phyloP scores from a whole-genome alignment of 2,329 filamentous ascomycete species.

The Penicillium vulpinum region DNA sequence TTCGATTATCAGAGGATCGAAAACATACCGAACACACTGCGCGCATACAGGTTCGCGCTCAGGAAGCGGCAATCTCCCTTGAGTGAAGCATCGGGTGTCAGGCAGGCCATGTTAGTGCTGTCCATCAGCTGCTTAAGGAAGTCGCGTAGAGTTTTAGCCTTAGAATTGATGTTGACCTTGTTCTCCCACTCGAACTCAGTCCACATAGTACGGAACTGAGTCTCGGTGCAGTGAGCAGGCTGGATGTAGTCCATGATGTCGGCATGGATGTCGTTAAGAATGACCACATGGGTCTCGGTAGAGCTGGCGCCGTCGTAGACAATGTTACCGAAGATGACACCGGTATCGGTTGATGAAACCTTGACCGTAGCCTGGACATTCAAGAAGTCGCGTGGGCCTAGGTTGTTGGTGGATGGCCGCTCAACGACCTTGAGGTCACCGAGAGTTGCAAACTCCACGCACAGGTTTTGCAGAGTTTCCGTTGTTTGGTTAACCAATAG shows the following conservation, averaged over 20 bases:
- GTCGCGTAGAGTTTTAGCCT: constrained; percentile 84
- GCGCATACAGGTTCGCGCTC: constrained; percentile 93
- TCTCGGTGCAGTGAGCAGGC: constrained; percentile 92
- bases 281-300: constrained; percentile 93
- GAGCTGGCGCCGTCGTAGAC: constrained; percentile 93
- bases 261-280: constrained; percentile 95
- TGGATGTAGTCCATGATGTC: constrained; percentile 99
- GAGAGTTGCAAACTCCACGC: constrained; percentile 96
- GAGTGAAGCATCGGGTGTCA: constrained; percentile 93
- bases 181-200: constrained; percentile 99
- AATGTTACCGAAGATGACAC: constrained; percentile 98
- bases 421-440: constrained; percentile 98
- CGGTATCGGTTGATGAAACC: constrained; percentile 95
- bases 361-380: constrained; percentile 99
- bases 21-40: constrained; percentile 91
- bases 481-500: constrained; percentile 95
- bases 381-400: constrained; percentile 93
- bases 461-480: constrained; percentile 94
- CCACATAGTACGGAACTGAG: constrained; percentile 99
- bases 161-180: constrained; percentile 99
- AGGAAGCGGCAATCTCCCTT: constrained; percentile 98
- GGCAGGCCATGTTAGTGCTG: constrained; percentile 96
- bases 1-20: background rate
- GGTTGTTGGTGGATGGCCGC: constrained; percentile 90
- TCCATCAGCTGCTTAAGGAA: constrained; percentile 96